Evolutionary conservation across 345 rosid genomes (phyloP).

Genomic region (Euphorbia tirucalli): DNA sequence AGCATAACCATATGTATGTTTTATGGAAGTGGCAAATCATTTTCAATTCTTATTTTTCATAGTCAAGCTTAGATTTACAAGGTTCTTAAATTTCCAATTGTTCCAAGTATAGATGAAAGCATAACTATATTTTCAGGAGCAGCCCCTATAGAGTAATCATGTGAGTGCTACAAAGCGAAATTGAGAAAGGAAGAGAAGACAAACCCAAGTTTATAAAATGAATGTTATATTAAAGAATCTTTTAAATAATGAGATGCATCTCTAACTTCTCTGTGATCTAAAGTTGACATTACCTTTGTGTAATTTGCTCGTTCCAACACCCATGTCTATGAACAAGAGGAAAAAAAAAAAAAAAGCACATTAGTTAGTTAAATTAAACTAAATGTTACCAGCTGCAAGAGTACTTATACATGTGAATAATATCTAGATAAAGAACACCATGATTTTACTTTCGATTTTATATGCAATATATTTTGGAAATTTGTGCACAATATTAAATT

Average conservation of each 20-base stretch:
- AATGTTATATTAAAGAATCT: background rate
- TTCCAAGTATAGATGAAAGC: too few relatives aligned
- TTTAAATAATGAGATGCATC: background rate
- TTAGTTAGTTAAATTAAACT: background rate
- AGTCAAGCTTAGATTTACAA: too few relatives aligned
- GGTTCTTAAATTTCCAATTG: too few relatives aligned
- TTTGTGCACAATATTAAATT: background rate
- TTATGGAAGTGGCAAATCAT: too few relatives aligned
- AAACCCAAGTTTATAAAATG: too few relatives aligned
- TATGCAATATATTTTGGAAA: background rate
- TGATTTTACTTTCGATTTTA: background rate
- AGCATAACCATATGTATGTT: too few relatives aligned
- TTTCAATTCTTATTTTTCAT: too few relatives aligned
- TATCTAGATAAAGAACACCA: background rate
- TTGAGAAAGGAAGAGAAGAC: too few relatives aligned
- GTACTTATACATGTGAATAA: background rate
- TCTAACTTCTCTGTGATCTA: background rate
- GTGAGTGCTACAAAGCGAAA: too few relatives aligned
- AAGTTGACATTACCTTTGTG: conserved; percentile 58
- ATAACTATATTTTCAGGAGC: too few relatives aligned
- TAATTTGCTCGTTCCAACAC: conserved; percentile 71
- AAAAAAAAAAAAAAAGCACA: background rate
- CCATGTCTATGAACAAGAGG: conserved; percentile 55
- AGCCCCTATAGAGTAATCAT: too few relatives aligned
- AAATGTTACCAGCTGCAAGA: background rate